These are phyloP conservation scores for Amanita phalloides DNA, from an alignment of 768 basidiomycete genomes.

Conservation along the genomic window DNA sequence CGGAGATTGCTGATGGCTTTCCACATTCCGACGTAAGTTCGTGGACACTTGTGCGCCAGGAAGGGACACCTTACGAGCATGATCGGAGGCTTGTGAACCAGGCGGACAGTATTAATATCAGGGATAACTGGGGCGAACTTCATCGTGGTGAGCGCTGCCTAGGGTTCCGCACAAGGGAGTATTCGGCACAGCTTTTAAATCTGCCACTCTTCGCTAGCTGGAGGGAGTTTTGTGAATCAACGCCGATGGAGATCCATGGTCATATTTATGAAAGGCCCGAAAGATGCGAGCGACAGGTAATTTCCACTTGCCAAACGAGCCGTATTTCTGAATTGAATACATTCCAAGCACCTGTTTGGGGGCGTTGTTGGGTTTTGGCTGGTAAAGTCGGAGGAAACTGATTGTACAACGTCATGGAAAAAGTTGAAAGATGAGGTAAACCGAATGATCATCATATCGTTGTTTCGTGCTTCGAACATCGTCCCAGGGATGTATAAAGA, in stretches of 20 bases:
- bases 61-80: not conserved
- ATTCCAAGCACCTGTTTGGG: conserved; percentile 19
- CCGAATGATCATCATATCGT: not conserved
- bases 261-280: conserved; percentile 13
- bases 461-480: not conserved
- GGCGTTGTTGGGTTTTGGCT: conserved; percentile 20
- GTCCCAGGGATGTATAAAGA: conserved; percentile 18
- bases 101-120: not conserved
- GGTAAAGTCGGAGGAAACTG: conserved; percentile 14
- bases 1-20: not conserved
- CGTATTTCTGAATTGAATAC: not conserved
- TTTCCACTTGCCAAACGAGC: not conserved
- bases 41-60: not conserved
- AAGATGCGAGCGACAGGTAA: conserved; percentile 19
- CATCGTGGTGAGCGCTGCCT: conserved; percentile 14
- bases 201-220: conserved; percentile 17
- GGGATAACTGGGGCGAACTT: conserved; percentile 16
- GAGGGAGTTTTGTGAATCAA: conserved; percentile 16
- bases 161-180: conserved; percentile 18
- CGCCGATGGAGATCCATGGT: conserved; percentile 18
- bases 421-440: conserved; percentile 18
- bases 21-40: not conserved
- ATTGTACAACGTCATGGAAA: conserved; percentile 21
- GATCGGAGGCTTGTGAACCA: not conserved
- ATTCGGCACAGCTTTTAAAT: conserved; percentile 18